Conservation (phyloP, 129 eudicot species). For the Flaveria brownii region DNA sequence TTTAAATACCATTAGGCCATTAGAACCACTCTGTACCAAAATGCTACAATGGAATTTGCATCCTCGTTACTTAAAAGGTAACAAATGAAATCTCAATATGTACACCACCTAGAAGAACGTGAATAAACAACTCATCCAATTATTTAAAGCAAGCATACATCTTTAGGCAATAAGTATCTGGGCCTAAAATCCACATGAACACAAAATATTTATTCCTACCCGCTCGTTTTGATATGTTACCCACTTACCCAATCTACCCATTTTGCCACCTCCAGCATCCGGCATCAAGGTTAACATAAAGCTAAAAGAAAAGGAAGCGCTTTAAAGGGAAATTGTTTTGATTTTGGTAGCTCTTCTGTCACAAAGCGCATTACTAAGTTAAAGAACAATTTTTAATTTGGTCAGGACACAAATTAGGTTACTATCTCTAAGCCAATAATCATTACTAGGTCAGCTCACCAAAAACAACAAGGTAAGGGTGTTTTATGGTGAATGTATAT, state of each 20-base stretch:
- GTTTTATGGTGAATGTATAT: not conserved
- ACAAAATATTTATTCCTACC: not conserved
- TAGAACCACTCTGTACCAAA: too few relatives aligned
- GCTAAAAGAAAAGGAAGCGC: slow-evolving; percentile 7
- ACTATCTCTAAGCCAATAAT: not conserved
- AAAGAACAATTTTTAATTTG: not conserved
- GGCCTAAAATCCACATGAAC: not conserved
- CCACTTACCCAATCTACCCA: not conserved
- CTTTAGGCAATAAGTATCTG: not conserved
- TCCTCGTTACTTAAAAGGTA: too few relatives aligned
- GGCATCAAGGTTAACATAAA: slow-evolving; percentile 10
- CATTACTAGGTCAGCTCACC: slow-evolving; percentile 18
- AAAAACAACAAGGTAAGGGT: not conserved
- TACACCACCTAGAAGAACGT: not conserved
- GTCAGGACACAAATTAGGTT: slow-evolving; percentile 11
- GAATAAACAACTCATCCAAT: not conserved
- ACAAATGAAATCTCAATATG: too few relatives aligned
- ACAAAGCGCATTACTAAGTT: not conserved
- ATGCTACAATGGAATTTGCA: too few relatives aligned
- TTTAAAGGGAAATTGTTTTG: not conserved
- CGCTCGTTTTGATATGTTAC: not conserved
- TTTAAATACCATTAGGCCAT: not conserved
- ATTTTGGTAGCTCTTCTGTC: not conserved
- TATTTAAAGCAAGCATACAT: not conserved
- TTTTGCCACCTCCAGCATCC: not conserved